Base-by-base conservation (phyloP, 1,139 yeast genomes). In the Geotrichum reessii region DNA sequence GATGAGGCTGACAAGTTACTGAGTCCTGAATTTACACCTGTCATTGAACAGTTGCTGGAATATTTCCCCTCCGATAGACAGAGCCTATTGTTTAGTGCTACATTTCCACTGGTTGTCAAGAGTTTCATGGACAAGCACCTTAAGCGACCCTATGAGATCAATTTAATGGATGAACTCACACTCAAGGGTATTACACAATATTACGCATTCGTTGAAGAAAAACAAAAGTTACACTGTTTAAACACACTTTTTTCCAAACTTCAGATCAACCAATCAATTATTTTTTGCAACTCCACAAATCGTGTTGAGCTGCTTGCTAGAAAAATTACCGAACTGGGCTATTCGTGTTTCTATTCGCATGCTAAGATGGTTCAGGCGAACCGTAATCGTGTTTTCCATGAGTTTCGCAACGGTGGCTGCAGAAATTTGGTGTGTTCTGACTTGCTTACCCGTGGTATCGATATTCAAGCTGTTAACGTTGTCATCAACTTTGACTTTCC, bases 1-100 rank as follows among this genome's bases (percentile, higher is more conserved):
- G 99, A 93, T 74, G 99, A 93, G 78, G 99, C 99, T 57, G 99
- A 93, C 75, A 95, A 93, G 75, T 88, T 93, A 87, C 81, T 93
- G 64, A 85, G 95, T 53, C 85, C 92, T 67, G 99, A 93, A 71
- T 95, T 93, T 74, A 87, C 88, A 66, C 83, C 84, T 47, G 85
- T 92, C 61, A 89, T 93, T 66, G 96, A 89, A 73, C 96, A 90
- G 73, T 87, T 93, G 62, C 80, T 93, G 68, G 79, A 81, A 53
- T 89, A 87, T 70, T 86, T 93, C 81, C 96, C 98, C 37, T 69
- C 76, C 58, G 76, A 79, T 62, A 89, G 91, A 72, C 99, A 93
- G 77, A 87, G 95, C 33, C 78, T 93, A 65, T 81, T 93, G 69
- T 93, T 91, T 71, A 85, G 95, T 62, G 99, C 99, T 47, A 93